phyloP scores from a whole-genome alignment of 768 basidiomycete species.

The Sarcodon aspratus region DNA sequence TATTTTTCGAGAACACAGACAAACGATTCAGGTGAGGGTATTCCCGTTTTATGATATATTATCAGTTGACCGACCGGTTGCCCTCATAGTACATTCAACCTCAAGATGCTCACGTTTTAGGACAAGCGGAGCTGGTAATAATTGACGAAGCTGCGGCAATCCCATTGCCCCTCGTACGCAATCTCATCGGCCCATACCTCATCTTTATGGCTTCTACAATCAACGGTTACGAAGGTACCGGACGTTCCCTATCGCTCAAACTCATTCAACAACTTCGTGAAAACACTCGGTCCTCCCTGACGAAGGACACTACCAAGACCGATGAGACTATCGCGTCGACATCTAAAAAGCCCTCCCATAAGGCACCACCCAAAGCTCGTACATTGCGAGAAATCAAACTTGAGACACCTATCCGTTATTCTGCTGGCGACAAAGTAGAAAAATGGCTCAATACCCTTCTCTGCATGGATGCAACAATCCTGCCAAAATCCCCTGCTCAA shows the following conservation, averaged over 20 bases:
- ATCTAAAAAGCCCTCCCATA: slow-evolving; percentile 42
- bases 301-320: slow-evolving; percentile 39
- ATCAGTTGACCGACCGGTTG: neutral
- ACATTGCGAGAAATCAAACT: slow-evolving; percentile 89
- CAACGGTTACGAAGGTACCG: slow-evolving; percentile 98
- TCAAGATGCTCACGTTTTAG: slow-evolving; percentile 93
- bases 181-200: slow-evolving; percentile 91
- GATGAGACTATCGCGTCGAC: slow-evolving; percentile 28
- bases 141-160: slow-evolving; percentile 99
- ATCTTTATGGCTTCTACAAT: slow-evolving; percentile 99
- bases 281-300: slow-evolving; percentile 68
- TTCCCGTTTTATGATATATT: too few species aligned
- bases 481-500: slow-evolving; percentile 37
- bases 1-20: slow-evolving; percentile 84
- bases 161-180: slow-evolving; percentile 88
- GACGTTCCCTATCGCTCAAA: slow-evolving; percentile 96
- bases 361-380: slow-evolving; percentile 55
- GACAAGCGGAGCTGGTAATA: slow-evolving; percentile 94
- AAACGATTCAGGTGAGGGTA: slow-evolving; percentile 80
- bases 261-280: slow-evolving; percentile 96
- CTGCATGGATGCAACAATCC: slow-evolving; percentile 79
- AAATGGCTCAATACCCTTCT: slow-evolving; percentile 87
- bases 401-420: slow-evolving; percentile 90
- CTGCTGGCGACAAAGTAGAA: slow-evolving; percentile 79
- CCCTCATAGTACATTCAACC: slow-evolving; percentile 87